These are phyloP conservation scores for Cystobasidium pallidum DNA, from an alignment of 1,284 basidiomycete species.

Conservation along the genomic window DNA sequence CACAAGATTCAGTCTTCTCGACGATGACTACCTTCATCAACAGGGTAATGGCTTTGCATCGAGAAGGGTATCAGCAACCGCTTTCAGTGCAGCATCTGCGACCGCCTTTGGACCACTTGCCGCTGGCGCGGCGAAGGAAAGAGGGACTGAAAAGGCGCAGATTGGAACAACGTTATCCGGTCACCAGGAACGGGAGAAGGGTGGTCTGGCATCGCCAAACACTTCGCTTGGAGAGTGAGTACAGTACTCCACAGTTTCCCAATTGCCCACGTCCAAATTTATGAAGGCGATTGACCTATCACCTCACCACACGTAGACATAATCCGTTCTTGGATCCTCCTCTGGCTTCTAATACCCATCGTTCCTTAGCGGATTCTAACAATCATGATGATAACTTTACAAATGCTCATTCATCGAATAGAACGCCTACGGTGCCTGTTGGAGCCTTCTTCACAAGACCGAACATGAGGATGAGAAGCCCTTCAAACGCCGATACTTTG, in stretches of 20 bases:
- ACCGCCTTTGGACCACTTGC: too few species aligned
- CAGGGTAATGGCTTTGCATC: neutral
- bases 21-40: constrained; percentile 27
- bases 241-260: too few species aligned
- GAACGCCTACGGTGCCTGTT: neutral
- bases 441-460: constrained; percentile 1
- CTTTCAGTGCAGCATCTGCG: neutral
- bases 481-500: constrained; percentile 21
- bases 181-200: neutral
- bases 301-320: neutral
- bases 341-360: constrained; percentile 3
- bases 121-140: neutral
- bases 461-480: neutral
- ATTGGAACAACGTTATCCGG: neutral
- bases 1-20: constrained; percentile 25
- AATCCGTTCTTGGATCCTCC: constrained; percentile 42
- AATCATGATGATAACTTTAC: neutral
- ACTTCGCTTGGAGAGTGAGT: constrained; percentile 34
- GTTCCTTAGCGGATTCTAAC: neutral
- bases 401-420: neutral
- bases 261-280: too few species aligned
- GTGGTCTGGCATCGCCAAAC: neutral
- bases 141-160: neutral
- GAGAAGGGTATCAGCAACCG: neutral
- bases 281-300: too few species aligned